These are phyloP conservation scores for Cladosporium halotolerans DNA, from an alignment of 2,329 filamentous ascomycete genomes.

Conservation along the genomic window DNA sequence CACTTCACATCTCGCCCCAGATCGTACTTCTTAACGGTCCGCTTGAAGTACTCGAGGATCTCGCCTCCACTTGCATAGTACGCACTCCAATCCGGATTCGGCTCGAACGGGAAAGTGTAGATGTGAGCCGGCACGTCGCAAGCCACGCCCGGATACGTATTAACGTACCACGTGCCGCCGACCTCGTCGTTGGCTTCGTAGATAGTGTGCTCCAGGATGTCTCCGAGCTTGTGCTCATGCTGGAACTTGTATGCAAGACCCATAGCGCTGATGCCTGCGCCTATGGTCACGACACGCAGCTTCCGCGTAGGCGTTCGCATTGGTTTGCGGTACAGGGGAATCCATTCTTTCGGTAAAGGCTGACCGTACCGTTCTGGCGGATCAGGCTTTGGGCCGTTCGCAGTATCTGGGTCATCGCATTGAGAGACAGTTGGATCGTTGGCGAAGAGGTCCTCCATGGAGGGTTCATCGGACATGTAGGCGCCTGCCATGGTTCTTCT, in stretches of 20 bases:
- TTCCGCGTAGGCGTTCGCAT: constrained; percentile 25
- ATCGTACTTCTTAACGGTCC: constrained; percentile 33
- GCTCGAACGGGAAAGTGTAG: constrained; percentile 38
- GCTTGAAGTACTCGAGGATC: constrained; percentile 38
- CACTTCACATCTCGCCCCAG: constrained; percentile 36
- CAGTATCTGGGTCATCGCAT: constrained; percentile 15
- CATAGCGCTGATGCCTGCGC: constrained; percentile 33
- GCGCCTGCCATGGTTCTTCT: constrained; percentile 9
- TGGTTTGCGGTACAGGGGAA: constrained; percentile 29
- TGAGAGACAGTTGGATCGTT: constrained; percentile 21
- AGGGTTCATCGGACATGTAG: constrained; percentile 4
- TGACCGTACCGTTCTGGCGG: constrained; percentile 23
- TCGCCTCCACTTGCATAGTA: constrained; percentile 37
- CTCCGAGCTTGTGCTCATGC: constrained; percentile 31
- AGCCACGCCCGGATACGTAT: constrained; percentile 37
- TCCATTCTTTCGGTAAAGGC: constrained; percentile 25
- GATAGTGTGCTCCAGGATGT: constrained; percentile 34
- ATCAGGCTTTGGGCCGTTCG: constrained; percentile 19
- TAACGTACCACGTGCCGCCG: constrained; percentile 38
- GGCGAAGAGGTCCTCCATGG: constrained; percentile 14
- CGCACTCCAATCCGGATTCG: constrained; percentile 39
- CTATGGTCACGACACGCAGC: constrained; percentile 27
- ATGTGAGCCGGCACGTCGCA: constrained; percentile 37
- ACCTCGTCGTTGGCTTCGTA: constrained; percentile 38
- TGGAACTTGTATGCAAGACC: constrained; percentile 37